Base-by-base conservation (phyloP, 805 yeast genomes). In the Clavispora phyllophila region DNA sequence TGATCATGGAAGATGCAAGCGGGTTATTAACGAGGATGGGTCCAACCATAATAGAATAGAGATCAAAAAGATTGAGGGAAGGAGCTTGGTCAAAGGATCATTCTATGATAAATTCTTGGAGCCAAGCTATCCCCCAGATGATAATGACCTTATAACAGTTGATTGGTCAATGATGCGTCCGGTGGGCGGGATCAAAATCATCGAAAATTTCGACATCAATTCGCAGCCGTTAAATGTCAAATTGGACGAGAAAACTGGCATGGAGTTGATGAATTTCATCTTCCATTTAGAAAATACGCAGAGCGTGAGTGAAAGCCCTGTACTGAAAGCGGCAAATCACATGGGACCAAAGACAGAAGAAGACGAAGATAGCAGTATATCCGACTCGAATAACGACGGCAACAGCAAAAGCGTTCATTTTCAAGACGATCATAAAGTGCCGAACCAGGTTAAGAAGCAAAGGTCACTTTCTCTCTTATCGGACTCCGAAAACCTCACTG, bases 121-220 rank as follows among this genome's bases (percentile, higher is more conserved):
- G 41, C 73, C 73, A 17, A 43, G 44, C 27, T 34, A 9, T 9
- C 15, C 34, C 2, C 34, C 40, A 22, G 26, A 39, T 19, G 28
- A 45, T 2, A 41, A 48, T 12, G 54, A 59, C 37, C 46, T 70
- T 31, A 48, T 70, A 7, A 50, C 56, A 4, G 61, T 66, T 8
- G 65, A 62, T 38, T 70, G 75, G 75, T 61, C 67, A 1, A 66
- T 70, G 70, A 66, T 66, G 45, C 49, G 68, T 15, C 51, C 68
- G 5, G 60, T 70, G 17, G 75, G 75, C 5, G 75, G 75, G 0
- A 70, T 70, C 43, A 61, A 60, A 43, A 49, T 69, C 19, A 57
- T 70, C 33, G 74, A 70, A 31, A 57, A 65, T 43, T 59, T 70
- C 23, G 66, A 66, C 34, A 55, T 70, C 35, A 50, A 56, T 43